Conservation (phyloP, 192 early-diverging fungal genomes). For the Umbelopsis sp. region DNA sequence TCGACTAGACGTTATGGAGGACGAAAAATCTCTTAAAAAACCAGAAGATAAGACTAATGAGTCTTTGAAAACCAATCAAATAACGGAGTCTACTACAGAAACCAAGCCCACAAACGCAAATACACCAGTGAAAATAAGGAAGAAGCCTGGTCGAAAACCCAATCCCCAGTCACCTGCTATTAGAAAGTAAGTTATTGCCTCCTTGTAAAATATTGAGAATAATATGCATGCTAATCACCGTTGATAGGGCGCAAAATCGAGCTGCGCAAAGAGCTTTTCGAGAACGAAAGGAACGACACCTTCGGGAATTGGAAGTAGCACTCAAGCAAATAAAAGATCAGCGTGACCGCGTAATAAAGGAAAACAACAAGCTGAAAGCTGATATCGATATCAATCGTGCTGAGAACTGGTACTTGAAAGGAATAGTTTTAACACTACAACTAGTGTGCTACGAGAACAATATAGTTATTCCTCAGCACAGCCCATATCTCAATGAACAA, state of each 20-base stretch:
- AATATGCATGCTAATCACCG: not conserved
- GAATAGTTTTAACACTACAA: slow-evolving; percentile 45
- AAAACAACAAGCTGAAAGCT: slow-evolving; percentile 43
- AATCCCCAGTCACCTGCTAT: slow-evolving; percentile 64
- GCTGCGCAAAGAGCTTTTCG: slow-evolving; percentile 52
- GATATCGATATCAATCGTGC: slow-evolving; percentile 43
- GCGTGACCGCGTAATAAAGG: slow-evolving; percentile 46
- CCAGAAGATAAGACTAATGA: not conserved
- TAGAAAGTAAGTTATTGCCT: slow-evolving; percentile 44
- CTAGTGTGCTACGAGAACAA: slow-evolving; percentile 34
- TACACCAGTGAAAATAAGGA: slow-evolving; percentile 47
- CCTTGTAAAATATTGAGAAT: not conserved
- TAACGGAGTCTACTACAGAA: not conserved
- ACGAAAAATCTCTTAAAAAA: not conserved
- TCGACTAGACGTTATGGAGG: not conserved
- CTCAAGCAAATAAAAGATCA: slow-evolving; percentile 67
- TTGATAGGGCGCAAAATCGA: not conserved
- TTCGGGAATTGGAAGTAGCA: slow-evolving; percentile 72
- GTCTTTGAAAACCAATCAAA: not conserved
- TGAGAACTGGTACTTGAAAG: slow-evolving; percentile 55
- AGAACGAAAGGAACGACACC: slow-evolving; percentile 81
- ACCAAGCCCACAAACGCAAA: not conserved
- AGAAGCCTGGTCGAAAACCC: slow-evolving; percentile 63
- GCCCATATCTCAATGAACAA: slow-evolving; percentile 35
- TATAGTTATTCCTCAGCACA: slow-evolving; percentile 32